A percentile compares a stretch with the other conserved stretches of the same genome.
Conservation (phyloP, 1,139 yeast species). For the Taphrina confusa region DNA sequence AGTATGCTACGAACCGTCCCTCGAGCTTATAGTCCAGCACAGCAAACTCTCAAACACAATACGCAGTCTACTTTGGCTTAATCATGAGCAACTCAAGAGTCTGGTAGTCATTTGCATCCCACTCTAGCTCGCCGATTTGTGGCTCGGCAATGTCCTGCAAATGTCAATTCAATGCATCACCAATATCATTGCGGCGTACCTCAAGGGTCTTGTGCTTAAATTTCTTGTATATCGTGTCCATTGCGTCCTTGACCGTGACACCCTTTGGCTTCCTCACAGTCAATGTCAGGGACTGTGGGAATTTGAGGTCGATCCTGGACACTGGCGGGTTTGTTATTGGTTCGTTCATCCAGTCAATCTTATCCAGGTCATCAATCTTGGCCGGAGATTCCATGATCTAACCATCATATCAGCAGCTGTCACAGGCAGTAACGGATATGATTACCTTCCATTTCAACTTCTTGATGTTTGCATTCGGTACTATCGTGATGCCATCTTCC, state of each 20-base stretch:
- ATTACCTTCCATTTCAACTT: constrained; percentile 28
- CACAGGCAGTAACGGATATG: not conserved
- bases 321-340: constrained; percentile 31
- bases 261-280: constrained; percentile 34
- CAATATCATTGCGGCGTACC: not conserved
- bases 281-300: constrained; percentile 28
- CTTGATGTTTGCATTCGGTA: constrained; percentile 33
- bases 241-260: constrained; percentile 34
- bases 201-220: constrained; percentile 35
- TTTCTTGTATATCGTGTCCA: constrained; percentile 33
- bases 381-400: constrained; percentile 20
- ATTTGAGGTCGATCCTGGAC: constrained; percentile 30
- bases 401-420: not conserved
- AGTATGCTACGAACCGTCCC: too few species aligned
- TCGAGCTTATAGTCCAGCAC: too few species aligned
- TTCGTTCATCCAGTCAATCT: constrained; percentile 24
- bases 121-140: constrained; percentile 26
- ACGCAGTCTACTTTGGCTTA: constrained; percentile 26
- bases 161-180: not conserved
- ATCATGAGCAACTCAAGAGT: constrained; percentile 23
- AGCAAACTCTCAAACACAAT: too few species aligned
- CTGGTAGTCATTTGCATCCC: constrained; percentile 31
- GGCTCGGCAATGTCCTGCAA: constrained; percentile 26
- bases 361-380: constrained; percentile 27
- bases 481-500: constrained; percentile 27